phyloP scores from a whole-genome alignment of 2,329 filamentous ascomycete genomes.

The Simplicillium sp. region DNA sequence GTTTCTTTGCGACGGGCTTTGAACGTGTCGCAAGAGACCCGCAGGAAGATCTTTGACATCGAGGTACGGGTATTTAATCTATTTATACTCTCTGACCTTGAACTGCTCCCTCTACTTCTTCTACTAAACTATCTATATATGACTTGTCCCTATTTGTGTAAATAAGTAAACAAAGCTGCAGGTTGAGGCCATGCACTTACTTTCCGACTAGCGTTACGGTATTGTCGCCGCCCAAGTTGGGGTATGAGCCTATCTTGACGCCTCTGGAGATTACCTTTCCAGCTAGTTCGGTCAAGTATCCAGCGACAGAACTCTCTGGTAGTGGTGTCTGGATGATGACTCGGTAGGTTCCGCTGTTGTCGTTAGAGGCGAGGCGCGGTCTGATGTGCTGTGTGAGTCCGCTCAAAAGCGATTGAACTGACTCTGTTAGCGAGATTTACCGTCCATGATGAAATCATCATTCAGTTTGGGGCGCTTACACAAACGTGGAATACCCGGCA shows the following conservation, averaged over 20 bases:
- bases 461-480: slow-evolving; percentile 43
- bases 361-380: slow-evolving; percentile 65
- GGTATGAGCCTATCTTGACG: slow-evolving; percentile 93
- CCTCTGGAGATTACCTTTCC: slow-evolving; percentile 62
- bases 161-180: neutral
- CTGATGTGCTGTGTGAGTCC: slow-evolving; percentile 62
- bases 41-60: too few relatives aligned
- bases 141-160: neutral
- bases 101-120: neutral
- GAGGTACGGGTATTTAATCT: too few relatives aligned
- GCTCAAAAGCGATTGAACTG: slow-evolving; percentile 66
- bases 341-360: slow-evolving; percentile 70
- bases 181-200: slow-evolving; percentile 21
- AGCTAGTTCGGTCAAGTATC: slow-evolving; percentile 73
- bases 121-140: neutral
- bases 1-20: too few relatives aligned
- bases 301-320: slow-evolving; percentile 79
- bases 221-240: slow-evolving; percentile 79
- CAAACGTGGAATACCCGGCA: slow-evolving; percentile 79
- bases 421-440: neutral
- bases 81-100: neutral
- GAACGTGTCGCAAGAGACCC: too few relatives aligned
- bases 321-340: slow-evolving; percentile 81
- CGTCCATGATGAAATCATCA: neutral
- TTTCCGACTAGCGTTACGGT: slow-evolving; percentile 78